phyloP scores from a whole-genome alignment of 768 basidiomycete species.

The Psilocybe cubensis region DNA sequence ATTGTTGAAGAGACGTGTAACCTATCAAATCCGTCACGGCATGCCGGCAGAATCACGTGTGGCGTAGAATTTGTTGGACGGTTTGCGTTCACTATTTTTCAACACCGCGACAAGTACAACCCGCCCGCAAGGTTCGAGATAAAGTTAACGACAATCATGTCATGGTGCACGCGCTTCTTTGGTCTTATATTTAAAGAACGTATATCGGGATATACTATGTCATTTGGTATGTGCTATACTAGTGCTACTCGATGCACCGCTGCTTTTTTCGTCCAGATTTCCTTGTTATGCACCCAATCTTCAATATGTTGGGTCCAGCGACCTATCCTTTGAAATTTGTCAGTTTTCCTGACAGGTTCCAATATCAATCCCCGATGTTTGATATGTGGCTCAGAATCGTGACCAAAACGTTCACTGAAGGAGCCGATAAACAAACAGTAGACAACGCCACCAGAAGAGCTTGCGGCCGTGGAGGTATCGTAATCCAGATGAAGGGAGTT shows the following conservation, averaged over 20 bases:
- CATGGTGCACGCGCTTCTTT: no score
- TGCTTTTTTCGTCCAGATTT: constrained; percentile 18
- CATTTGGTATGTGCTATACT: no score
- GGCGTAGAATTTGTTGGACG: no score
- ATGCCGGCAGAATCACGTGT: no score
- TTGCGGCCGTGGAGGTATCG: constrained; percentile 9
- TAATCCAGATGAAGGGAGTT: constrained; percentile 18
- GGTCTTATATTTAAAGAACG: no score
- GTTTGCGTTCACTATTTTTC: no score
- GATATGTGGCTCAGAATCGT: constrained; percentile 6
- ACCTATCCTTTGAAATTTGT: constrained; percentile 14
- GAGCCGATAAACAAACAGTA: constrained; percentile 17
- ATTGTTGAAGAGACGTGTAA: no score
- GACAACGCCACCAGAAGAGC: constrained; percentile 4
- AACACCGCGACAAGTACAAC: no score
- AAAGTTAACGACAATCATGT: no score
- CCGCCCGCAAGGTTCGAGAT: no score
- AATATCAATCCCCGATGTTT: constrained; percentile 10
- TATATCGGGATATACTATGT: no score
- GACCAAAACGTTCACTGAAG: constrained; percentile 11
- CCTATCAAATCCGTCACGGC: no score
- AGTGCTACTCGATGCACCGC: constrained; percentile 1
- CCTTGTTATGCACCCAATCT: constrained; percentile 11
- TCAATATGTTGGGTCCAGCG: constrained; percentile 18
- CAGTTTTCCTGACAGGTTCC: not conserved